phyloP scores from a whole-genome alignment of 1,139 yeast species.

The Pichia sp. region DNA sequence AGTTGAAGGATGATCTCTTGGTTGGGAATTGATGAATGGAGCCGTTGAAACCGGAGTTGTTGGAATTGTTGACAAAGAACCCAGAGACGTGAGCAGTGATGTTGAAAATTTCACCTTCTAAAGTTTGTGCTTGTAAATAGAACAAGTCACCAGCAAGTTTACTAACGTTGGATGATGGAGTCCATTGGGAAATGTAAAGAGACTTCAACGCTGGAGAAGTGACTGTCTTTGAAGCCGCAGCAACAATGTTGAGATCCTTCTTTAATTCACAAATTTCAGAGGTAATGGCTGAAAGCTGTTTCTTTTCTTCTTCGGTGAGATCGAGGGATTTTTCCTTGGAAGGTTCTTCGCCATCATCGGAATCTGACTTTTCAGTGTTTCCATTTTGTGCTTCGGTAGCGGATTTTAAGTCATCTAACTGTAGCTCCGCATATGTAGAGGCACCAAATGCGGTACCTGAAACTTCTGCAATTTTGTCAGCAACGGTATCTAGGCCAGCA shows the following conservation, averaged over 20 bases:
- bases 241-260: conserved; percentile 12
- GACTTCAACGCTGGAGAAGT: conserved; percentile 43
- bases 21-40: conserved; percentile 7
- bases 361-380: conserved; percentile 3
- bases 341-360: conserved; percentile 10
- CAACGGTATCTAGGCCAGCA: conserved; percentile 29
- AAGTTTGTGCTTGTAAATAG: conserved; percentile 65
- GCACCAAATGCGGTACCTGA: conserved; percentile 34
- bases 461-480: conserved; percentile 22
- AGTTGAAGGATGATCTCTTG: conserved; percentile 30
- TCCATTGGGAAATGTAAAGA: conserved; percentile 71
- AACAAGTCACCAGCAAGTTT: conserved; percentile 66
- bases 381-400: conserved; percentile 12
- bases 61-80: conserved; percentile 64
- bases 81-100: conserved; percentile 77
- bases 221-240: conserved; percentile 21
- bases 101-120: conserved; percentile 73
- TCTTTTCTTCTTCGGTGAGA: conserved; percentile 27
- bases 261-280: conserved; percentile 11
- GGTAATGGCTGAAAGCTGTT: conserved; percentile 17
- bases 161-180: conserved; percentile 52
- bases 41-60: conserved; percentile 46
- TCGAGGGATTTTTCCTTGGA: conserved; percentile 6
- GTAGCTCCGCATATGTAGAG: conserved; percentile 27
- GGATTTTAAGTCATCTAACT: conserved; percentile 18